Conservation (phyloP, 108 stramenopile genomes). For the Craspedostauros australis region DNA sequence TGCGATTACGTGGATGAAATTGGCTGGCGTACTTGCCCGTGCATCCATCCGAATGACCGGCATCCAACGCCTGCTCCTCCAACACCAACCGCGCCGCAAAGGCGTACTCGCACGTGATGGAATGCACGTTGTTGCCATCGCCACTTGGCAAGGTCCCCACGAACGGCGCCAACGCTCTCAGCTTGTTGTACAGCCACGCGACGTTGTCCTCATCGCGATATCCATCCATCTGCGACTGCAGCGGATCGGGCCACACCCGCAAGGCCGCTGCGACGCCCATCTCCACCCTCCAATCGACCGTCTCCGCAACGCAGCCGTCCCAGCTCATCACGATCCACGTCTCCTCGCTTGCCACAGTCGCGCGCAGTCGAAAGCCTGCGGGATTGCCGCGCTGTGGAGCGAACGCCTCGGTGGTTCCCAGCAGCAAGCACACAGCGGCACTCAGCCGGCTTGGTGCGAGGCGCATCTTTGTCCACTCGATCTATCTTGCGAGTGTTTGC, state of each 20-base stretch:
- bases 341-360: no score
- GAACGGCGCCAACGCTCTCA: constrained; percentile 7
- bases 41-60: constrained; percentile 44
- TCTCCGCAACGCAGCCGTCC: constrained; percentile 8
- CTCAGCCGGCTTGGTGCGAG: no score
- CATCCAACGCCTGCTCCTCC: constrained; percentile 60
- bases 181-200: constrained; percentile 7
- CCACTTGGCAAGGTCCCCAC: neutral
- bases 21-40: constrained; percentile 54
- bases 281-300: neutral
- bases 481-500: no score
- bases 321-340: constrained; percentile 7
- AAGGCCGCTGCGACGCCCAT: neutral
- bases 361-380: no score
- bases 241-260: neutral
- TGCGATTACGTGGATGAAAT: constrained; percentile 33
- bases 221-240: no score
- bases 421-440: no score
- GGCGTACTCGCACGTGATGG: constrained; percentile 26
- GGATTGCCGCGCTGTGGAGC: no score
- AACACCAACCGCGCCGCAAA: constrained; percentile 41
- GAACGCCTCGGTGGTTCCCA: no score
- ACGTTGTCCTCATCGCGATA: neutral
- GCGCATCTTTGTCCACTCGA: no score
- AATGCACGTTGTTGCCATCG: neutral